phyloP scores from a whole-genome alignment of 2,329 filamentous ascomycete species.

The Balansia obtecta region DNA sequence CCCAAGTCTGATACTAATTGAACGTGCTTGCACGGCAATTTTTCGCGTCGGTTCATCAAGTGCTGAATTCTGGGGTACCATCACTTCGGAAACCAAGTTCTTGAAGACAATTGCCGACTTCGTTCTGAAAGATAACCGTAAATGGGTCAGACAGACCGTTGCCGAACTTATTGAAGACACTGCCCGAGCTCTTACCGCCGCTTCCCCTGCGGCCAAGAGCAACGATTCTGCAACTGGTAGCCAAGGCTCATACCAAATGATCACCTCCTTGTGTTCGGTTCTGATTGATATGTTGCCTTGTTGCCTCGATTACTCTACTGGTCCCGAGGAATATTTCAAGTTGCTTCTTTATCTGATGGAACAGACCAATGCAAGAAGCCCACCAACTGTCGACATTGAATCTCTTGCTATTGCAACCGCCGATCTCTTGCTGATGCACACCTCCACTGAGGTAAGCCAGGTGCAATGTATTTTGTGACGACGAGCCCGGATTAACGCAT shows the following conservation, averaged over 20 bases:
- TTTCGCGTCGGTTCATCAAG: conserved; percentile 17
- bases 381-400: conserved; percentile 19
- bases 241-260: conserved; percentile 6
- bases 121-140: conserved; percentile 17
- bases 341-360: conserved; percentile 17
- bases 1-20: conserved; percentile 14
- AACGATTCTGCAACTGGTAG: not conserved
- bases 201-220: not conserved
- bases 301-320: conserved; percentile 17
- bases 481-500: not conserved
- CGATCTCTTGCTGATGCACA: conserved; percentile 25
- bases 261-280: conserved; percentile 19
- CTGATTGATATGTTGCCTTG: conserved; percentile 22
- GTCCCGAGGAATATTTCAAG: conserved; percentile 34
- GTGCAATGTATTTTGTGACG: conserved; percentile 2
- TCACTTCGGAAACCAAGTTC: conserved; percentile 13
- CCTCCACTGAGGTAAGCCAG: conserved; percentile 26
- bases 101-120: conserved; percentile 12
- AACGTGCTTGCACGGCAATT: conserved; percentile 16
- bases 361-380: not conserved
- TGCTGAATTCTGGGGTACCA: conserved; percentile 17
- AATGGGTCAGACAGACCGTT: conserved; percentile 16
- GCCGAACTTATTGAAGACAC: conserved; percentile 22
- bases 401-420: conserved; percentile 18
- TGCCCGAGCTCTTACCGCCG: conserved; percentile 8